Evolutionary conservation across 805 yeast species (phyloP).

Genomic region (Pichia exigua): DNA sequence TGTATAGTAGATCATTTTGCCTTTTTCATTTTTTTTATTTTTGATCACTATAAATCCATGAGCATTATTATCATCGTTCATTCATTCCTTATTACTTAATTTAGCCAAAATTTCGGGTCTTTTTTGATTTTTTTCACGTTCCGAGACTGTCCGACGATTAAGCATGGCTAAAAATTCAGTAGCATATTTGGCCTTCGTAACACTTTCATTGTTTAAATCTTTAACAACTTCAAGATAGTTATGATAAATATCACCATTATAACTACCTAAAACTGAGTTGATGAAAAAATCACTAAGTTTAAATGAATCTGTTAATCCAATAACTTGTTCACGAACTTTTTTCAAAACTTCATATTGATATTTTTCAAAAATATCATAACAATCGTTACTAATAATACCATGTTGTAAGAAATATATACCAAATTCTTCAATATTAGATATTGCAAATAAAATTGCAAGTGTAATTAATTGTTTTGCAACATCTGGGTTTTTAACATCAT

Average conservation of each 20-base stretch:
- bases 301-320: slow-evolving; percentile 79
- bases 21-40: too few relatives aligned
- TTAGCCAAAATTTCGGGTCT: slow-evolving; percentile 19
- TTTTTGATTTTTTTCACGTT: slow-evolving; percentile 25
- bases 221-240: slow-evolving; percentile 59
- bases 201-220: slow-evolving; percentile 39
- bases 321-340: slow-evolving; percentile 56
- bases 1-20: not conserved
- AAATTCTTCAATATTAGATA: slow-evolving; percentile 60
- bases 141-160: slow-evolving; percentile 30
- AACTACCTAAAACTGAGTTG: slow-evolving; percentile 75
- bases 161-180: slow-evolving; percentile 31
- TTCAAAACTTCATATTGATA: slow-evolving; percentile 40
- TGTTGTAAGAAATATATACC: slow-evolving; percentile 65
- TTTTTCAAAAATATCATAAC: slow-evolving; percentile 33
- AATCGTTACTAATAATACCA: slow-evolving; percentile 44
- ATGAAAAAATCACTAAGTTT: slow-evolving; percentile 72
- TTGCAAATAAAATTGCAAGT: slow-evolving; percentile 56
- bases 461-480: slow-evolving; percentile 43
- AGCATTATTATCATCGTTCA: too few relatives aligned
- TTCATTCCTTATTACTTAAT: not conserved
- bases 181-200: slow-evolving; percentile 56
- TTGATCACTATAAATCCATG: too few relatives aligned
- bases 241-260: slow-evolving; percentile 76
- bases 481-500: slow-evolving; percentile 3